Evolutionary conservation across 164 flowering plant genomes (phyloP), one percentile per base, ranked within the genome.

Genomic region (Macadamia tetraphylla): DNA sequence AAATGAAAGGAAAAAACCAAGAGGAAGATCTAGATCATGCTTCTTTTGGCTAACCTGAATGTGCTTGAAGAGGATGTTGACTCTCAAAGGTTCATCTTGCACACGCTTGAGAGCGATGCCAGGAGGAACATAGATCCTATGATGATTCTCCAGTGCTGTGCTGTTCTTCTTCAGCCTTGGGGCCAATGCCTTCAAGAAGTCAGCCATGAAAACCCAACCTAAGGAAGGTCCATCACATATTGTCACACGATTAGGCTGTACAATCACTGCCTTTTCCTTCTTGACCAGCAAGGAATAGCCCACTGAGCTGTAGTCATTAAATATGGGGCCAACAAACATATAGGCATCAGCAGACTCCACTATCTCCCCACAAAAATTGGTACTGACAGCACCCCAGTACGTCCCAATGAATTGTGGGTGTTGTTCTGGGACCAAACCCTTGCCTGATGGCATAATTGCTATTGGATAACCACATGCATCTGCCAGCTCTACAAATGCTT

Each of bases 301-400:
- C 57, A 87, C 91, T 9, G 94, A 85, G 78, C 91, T 85, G 71
- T 84, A 85, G 62, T 88, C 94, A 67, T 88, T 87, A 71, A 88
- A 88, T 14, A 85, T 85, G 29, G 94, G 91, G 15, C 91, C 91
- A 2, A 78, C 86, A 66, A 88, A 87, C 17, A 88, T 60, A 72
- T 87, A 87, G 30, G 89, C 94, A 81, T 88, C 94, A 30, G 94
- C 86, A n/a, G 91, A 85, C 72, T 88, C 94, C 30, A 88, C 91
- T 9, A 88, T 85, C 83, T 88, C 94, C 43, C 84, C 86, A 59
- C 85, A 82, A 60, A 79, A 88, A 71, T 68, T 66, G 43, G 84
- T 78, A 71, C 94, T 88, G 6, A 87, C 87, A 23, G 88, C 94
- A 58, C 94, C 91, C 94, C 94, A 88, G 29, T 88, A 88, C 10